These are phyloP conservation scores for Neurospora discreta DNA, from an alignment of 495 filamentous ascomycete species.

Conservation along the genomic window DNA sequence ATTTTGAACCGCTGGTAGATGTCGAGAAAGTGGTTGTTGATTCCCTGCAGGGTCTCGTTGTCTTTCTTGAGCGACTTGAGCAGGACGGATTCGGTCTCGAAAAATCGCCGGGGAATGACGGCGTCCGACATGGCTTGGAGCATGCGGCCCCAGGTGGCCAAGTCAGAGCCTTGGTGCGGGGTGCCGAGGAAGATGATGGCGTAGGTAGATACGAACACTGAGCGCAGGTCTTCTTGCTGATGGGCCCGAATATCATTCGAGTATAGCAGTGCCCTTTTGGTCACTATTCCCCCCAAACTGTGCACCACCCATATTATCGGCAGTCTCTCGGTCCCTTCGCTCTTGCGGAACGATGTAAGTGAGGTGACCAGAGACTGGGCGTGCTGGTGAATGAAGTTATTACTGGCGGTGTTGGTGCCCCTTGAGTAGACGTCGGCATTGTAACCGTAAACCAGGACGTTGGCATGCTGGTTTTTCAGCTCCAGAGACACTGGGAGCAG, in stretches of 20 bases:
- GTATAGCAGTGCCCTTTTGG: constrained; percentile 53
- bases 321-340: constrained; percentile 44
- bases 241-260: constrained; percentile 52
- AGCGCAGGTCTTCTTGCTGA: constrained; percentile 61
- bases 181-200: constrained; percentile 81
- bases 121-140: constrained; percentile 62
- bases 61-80: constrained; percentile 63
- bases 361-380: constrained; percentile 66
- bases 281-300: constrained; percentile 70
- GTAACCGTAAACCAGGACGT: constrained; percentile 76
- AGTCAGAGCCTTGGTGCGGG: constrained; percentile 69
- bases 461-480: constrained; percentile 47
- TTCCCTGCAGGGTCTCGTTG: constrained; percentile 70
- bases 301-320: constrained; percentile 84
- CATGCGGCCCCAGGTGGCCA: constrained; percentile 66
- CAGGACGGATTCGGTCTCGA: constrained; percentile 60
- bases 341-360: constrained; percentile 39
- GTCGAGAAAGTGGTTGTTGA: constrained; percentile 66
- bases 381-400: constrained; percentile 73
- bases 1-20: constrained; percentile 64
- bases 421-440: constrained; percentile 62
- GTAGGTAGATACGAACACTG: constrained; percentile 73
- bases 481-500: constrained; percentile 57
- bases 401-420: constrained; percentile 35
- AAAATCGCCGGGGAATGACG: constrained; percentile 56